Base-by-base conservation (phyloP, 176 grass and related monocot species). In the Juncus inflexus region DNA sequence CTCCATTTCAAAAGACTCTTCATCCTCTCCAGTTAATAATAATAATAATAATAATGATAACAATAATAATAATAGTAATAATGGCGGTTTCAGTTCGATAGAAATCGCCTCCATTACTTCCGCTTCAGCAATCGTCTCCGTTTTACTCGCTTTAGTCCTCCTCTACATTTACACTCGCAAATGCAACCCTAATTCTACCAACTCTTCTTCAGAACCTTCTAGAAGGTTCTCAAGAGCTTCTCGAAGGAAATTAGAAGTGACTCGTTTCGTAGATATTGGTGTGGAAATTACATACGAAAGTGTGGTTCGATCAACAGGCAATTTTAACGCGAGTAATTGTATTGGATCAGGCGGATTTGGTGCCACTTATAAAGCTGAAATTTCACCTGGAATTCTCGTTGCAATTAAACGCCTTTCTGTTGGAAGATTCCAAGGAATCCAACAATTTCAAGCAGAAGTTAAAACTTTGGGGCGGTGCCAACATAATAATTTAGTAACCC, bases 341-440 rank as follows among this genome's bases (percentile, higher is more conserved):
- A 96, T 96, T 58, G 91, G 91, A 75, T 90, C 81, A 77, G 91
- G 91, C 58, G 91, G 91, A 13, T 96, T 96, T 57, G 91, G 91
- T 69, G 91, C 91, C 51, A 96, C 91, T 10, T 96, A 96, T 72
- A 96, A 96, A 79, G 91, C 87, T 80, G 91, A 96, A 79, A 76
- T 96, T 54, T 81, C 87, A 68, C 91, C 91, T 45, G 87, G 87
- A 50, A 63, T 87, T 76, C 53, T 96, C 66, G 91, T 96, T 69
- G 91, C 91, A 35, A 90, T 96, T 77, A 96, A 96, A 72, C 86
- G 87, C 63, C 91, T 96, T 5, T 77, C 91, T 41, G 77, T 96
- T 64, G 91, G 91, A 58, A 87, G 91, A 62, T 82, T 96, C 69
- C 91, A 96, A 79, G 91, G 91, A 67, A 74, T 83, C 67, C 78